Evolutionary conservation across 768 basidiomycete genomes (phyloP).

Genomic region (Hygrocybe coccinea): DNA sequence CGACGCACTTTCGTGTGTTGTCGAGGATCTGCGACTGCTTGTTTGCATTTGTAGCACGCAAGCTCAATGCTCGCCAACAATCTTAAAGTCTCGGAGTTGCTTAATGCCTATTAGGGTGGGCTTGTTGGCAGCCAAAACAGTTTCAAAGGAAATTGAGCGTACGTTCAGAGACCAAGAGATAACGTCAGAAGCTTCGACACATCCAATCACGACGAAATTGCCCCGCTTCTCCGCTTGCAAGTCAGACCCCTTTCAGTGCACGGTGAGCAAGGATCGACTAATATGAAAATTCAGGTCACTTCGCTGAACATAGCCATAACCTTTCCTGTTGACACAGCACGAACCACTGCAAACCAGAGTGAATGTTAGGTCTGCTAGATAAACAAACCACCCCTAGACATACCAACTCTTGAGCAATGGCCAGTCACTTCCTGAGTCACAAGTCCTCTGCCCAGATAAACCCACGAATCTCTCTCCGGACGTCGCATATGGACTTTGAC

Average conservation of each 20-base stretch:
- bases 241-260: slow-evolving; percentile 47
- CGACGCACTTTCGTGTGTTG: slow-evolving; percentile 59
- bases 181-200: slow-evolving; percentile 67
- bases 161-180: slow-evolving; percentile 86
- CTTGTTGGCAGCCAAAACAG: slow-evolving; percentile 9
- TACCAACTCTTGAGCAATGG: slow-evolving; percentile 78
- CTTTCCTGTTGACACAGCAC: slow-evolving; percentile 61
- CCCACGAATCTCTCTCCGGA: slow-evolving; percentile 76
- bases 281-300: slow-evolving; percentile 30
- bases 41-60: slow-evolving; percentile 73
- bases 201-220: slow-evolving; percentile 81
- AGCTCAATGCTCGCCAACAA: slow-evolving; percentile 80
- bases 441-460: slow-evolving; percentile 72
- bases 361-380: slow-evolving; percentile 4
- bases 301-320: slow-evolving; percentile 66
- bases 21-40: slow-evolving; percentile 63
- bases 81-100: slow-evolving; percentile 77
- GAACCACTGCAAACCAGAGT: slow-evolving; percentile 44
- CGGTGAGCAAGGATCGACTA: background rate
- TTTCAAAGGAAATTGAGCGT: slow-evolving; percentile 8
- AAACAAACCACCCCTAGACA: slow-evolving; percentile 24
- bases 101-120: slow-evolving; percentile 54
- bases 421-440: slow-evolving; percentile 72
- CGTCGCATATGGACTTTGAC: slow-evolving; percentile 82
- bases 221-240: slow-evolving; percentile 83